Evolutionary conservation across 495 filamentous ascomycete species (phyloP), one percentile per base, ranked within the genome.

Genomic region (Xylaria intraflava): DNA sequence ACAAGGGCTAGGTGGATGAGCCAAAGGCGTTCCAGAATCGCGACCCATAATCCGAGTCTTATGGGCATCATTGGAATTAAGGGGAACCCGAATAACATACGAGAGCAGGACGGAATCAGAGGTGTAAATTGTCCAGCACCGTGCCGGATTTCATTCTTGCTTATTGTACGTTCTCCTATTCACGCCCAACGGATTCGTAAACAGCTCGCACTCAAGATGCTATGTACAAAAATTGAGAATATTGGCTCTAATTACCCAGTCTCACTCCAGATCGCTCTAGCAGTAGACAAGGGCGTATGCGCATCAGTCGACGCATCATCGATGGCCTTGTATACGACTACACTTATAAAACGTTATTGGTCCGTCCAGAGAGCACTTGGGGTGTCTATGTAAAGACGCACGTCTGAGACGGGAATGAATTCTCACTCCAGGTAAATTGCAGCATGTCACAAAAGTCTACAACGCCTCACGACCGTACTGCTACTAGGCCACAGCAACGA

Each of bases 381-480:
- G 16, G 27, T 20, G 33, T 4, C 17, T 24, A 6, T 6, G 29
- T 29, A 17, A 22, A 5, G 11, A 39, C 17, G 48, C 27, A 31
- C 29, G 11, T 7, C n/a, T 27, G 19, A 40, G 31, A 20, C 24
- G 14, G 27, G 27, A 46, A 26, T 38, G n/a, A 19, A 29, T 20
- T 30, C 40, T 38, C 22, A 33, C 3, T 45, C 26, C 14, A 46
- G 40, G 50, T 29, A 17, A 29, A 17, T 29, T 40, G n/a, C 30
- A 27, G 22, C 16, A 27, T n/a, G 51, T 65, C 60, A 61, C 58
- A n/a, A 39, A 33, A 30, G 11, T 4, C 35, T 43, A 49, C 49
- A 39, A 42, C 40, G 45, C 31, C n/a, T 53, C 12, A 9, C 17
- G 20, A 53, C 14, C 9, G 46, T 53, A 8, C 30, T 22, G 16